Conservation (phyloP, 2,329 filamentous ascomycete species). For the Arthrobotrys musiformis region DNA sequence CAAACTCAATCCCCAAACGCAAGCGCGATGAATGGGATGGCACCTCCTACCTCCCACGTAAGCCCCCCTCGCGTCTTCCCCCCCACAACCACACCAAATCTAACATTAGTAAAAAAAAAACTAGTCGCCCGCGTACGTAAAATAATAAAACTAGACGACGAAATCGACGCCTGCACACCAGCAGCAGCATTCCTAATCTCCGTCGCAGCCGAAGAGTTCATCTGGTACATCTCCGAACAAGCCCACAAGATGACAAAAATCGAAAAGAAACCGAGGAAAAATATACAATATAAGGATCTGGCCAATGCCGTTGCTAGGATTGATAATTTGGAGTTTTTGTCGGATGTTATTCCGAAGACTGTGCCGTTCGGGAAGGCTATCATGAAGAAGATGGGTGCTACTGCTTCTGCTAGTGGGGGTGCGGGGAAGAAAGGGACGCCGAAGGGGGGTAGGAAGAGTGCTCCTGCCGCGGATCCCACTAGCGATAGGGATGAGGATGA, state of each 20-base stretch:
- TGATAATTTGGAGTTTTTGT: constrained; percentile 94
- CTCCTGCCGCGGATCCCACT: constrained; percentile 2
- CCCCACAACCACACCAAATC: background rate
- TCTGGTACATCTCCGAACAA: constrained; percentile 87
- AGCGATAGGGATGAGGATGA: background rate
- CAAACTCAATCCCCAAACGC: constrained; percentile 40
- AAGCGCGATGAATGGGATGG: constrained; percentile 49
- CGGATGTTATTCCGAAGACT: constrained; percentile 89
- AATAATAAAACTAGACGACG: constrained; percentile 88
- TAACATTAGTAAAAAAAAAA: constrained; percentile 1
- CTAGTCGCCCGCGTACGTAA: constrained; percentile 94
- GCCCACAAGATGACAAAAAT: constrained; percentile 88
- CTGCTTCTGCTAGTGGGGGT: too few relatives aligned
- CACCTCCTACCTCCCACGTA: constrained; percentile 52
- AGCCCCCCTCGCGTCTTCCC: background rate
- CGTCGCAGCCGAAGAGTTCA: constrained; percentile 95
- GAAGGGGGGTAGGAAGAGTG: constrained; percentile 13
- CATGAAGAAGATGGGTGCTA: constrained; percentile 41
- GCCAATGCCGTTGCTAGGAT: constrained; percentile 86
- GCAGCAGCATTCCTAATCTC: constrained; percentile 95
- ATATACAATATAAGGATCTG: constrained; percentile 95
- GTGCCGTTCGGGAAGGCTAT: constrained; percentile 75
- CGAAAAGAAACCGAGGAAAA: constrained; percentile 89
- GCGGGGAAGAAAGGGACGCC: background rate
- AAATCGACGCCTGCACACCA: constrained; percentile 86